Evolutionary conservation across 2,329 filamentous ascomycete genomes (phyloP).

Genomic region (Trichoderma sp.): DNA sequence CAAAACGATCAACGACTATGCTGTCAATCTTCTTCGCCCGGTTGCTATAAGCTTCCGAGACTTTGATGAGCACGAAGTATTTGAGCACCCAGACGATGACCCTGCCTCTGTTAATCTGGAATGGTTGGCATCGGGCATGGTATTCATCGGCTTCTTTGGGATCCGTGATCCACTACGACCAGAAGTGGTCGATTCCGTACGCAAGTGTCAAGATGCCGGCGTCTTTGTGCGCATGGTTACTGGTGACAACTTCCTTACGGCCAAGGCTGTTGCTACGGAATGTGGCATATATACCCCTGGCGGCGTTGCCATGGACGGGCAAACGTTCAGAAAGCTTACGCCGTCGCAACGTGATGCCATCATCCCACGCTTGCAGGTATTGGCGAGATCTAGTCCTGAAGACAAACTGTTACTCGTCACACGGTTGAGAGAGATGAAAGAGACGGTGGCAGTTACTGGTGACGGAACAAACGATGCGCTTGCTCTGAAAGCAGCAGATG

Average conservation of each 20-base stretch:
- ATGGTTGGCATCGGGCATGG: constrained; percentile 47
- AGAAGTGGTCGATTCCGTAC: constrained; percentile 61
- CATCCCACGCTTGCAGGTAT: constrained; percentile 63
- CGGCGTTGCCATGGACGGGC: constrained; percentile 59
- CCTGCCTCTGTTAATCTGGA: constrained; percentile 37
- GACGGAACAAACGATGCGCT: constrained; percentile 67
- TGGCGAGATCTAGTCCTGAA: constrained; percentile 67
- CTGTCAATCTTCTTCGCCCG: constrained; percentile 67
- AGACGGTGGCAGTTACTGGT: constrained; percentile 65
- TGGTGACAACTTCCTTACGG: constrained; percentile 46
- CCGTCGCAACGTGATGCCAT: constrained; percentile 50
- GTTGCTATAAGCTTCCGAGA: constrained; percentile 75
- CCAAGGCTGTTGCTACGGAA: constrained; percentile 44
- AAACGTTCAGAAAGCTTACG: constrained; percentile 55
- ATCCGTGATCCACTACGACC: constrained; percentile 66
- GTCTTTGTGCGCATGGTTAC: constrained; percentile 66
- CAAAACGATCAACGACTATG: constrained; percentile 50
- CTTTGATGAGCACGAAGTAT: constrained; percentile 65
- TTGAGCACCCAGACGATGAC: constrained; percentile 47
- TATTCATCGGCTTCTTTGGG: constrained; percentile 53
- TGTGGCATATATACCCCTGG: constrained; percentile 54
- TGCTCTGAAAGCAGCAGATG: constrained; percentile 63
- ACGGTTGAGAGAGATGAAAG: constrained; percentile 61
- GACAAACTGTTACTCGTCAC: constrained; percentile 67
- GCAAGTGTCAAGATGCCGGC: constrained; percentile 60